Base-by-base conservation (phyloP, 2,329 filamentous ascomycete genomes). In the Lecanicillium sp. region DNA sequence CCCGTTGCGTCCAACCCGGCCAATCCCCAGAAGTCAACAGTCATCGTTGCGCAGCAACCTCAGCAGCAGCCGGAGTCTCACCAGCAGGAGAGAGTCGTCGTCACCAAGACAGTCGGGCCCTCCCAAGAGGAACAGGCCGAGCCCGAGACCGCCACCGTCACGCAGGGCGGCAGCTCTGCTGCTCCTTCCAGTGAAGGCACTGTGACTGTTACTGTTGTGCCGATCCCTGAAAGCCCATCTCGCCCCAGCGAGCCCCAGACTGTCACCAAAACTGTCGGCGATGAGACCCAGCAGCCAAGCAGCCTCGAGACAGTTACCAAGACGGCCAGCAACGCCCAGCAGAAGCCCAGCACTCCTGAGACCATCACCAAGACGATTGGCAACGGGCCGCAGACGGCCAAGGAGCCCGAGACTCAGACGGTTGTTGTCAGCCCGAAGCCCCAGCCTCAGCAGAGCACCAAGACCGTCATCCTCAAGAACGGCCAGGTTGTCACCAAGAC, bases 141-240 rank as follows among this genome's bases (percentile, higher is more conserved):
- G 4, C 52, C 52, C 20, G 49, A 51, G 53, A 56, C 56, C 2
- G 49, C 56, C 23, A 52, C 52, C 19, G 38, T 56, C 12, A 52
- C 51, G 8, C 30, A 33, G 15, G 35, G 24, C 19, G 23, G 9
- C 29, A 29, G 17, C 23, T 7, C 40, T 8, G 5, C 17, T 2
- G 30, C 14, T 41, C 12, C 32, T 15, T 3, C 50, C 43, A 19
- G 27, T 27, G 11, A 44, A 44, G 10, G 36, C 19, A 29, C 37
- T 19, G 21, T 36, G 15, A 44, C 35, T 21, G 33, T 40, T 4
- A 51, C 47, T 12, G 5, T 47, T 33, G 9, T 33, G 5, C 23
- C 37, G 4, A 23, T 4, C 5, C 32, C n/a, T n/a, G 45, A 37
- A 12, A 42, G 23, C 23, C 38, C 46, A 3, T 27, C n/a, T 8